Conservation (phyloP, 345 rosid species). For the Rhodamnia argentea region DNA sequence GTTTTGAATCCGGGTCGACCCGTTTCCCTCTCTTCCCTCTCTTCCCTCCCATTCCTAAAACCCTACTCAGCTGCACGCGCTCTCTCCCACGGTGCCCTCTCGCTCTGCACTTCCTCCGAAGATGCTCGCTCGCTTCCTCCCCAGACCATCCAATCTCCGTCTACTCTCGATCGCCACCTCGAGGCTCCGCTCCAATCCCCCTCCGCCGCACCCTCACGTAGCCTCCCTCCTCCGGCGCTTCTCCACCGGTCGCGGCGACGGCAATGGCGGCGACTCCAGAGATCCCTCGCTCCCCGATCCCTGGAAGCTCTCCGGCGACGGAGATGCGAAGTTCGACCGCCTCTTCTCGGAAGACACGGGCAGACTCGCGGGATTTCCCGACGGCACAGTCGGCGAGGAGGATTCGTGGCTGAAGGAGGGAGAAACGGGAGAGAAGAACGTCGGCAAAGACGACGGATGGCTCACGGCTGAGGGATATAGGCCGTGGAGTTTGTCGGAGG, state of each 20-base stretch:
- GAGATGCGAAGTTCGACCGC: slow-evolving; percentile 23
- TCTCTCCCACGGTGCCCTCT: not conserved
- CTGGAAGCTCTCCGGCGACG: slow-evolving; percentile 50
- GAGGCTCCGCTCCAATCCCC: slow-evolving; percentile 12
- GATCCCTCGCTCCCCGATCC: slow-evolving; percentile 6
- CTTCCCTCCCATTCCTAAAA: not conserved
- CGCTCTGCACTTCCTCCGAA: not conserved
- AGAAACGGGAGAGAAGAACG: not conserved
- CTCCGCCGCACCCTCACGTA: slow-evolving; percentile 6
- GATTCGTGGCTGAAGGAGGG: slow-evolving; percentile 25
- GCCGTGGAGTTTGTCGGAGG: slow-evolving; percentile 42
- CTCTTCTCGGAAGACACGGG: slow-evolving; percentile 20
- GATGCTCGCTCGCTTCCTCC: slow-evolving; percentile 67
- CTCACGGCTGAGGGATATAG: slow-evolving; percentile 12
- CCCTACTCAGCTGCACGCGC: not conserved
- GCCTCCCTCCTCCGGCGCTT: slow-evolving; percentile 25
- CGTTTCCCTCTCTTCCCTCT: not conserved
- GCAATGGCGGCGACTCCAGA: slow-evolving; percentile 11
- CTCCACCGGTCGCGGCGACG: slow-evolving; percentile 24
- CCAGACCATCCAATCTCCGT: slow-evolving; percentile 52
- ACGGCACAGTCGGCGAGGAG: not conserved
- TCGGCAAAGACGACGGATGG: slow-evolving; percentile 17
- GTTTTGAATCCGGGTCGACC: not conserved
- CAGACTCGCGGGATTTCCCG: slow-evolving; percentile 17
- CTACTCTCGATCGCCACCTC: slow-evolving; percentile 22